Evolutionary conservation across 176 grass and related monocot species (phyloP), one percentile per base, ranked within the genome.

Genomic region (Avena insularis): DNA sequence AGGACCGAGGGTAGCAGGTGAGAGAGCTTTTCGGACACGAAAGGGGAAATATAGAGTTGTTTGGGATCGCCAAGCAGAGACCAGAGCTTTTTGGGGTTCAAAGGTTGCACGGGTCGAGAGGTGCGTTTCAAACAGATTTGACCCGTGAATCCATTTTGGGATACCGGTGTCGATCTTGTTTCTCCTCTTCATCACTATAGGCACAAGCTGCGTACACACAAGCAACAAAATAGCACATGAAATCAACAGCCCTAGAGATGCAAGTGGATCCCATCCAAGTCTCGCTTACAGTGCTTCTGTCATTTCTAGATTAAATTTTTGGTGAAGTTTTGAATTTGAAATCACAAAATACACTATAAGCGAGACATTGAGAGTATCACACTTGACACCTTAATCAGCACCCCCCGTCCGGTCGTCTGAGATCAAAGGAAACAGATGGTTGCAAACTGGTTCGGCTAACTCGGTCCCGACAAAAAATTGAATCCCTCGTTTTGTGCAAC

Each of bases 101-200:
- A 90, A 83, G 84, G 84, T 83, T 71, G 80, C 84, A n/a, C 56
- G 21, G 23, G 47, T 48, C 21, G 48, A 51, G 61, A 16, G 27
- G 53, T 82, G 59, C 29, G 53, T 12, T 7, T 48, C 25, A 64
- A 70, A 81, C 79, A 63, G 84, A 90, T 83, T 90, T 87, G 89
- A 83, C 80, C 45, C 21, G 65, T 87, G 54, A 8, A 79, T 82
- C 89, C 71, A 54, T 61, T 17, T 64, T 64, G 55, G 72, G 89
- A 83, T 90, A 14, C 21, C 49, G 54, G 89, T 72, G 88, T 83
- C 79, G 40, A 7, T 43, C 40, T 0, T 57, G 55, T 8, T 55
- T 65, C 54, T 50, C 48, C 58, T 67, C 48, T 76, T 76, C 23
- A 47, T 13, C 29, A 29, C 29, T 29, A 29, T 29, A 29, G 36